These are phyloP conservation scores for Candida dajiaensis DNA, from an alignment of 805 yeast species.

Conservation along the genomic window DNA sequence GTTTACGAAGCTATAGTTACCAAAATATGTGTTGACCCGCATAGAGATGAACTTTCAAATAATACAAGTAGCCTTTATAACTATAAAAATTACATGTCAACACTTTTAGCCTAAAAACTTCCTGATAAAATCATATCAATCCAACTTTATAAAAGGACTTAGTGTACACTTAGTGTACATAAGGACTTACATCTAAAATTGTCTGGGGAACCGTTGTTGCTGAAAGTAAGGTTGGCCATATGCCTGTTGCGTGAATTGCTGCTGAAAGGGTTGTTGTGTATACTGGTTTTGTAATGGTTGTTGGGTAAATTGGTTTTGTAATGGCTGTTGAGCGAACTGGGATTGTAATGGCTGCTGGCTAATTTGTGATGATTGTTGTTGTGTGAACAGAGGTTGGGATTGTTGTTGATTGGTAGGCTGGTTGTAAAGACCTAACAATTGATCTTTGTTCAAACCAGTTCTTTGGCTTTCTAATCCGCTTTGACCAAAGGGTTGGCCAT, in stretches of 20 bases:
- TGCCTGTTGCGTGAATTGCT: slow-evolving; percentile 4
- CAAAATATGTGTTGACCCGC: too few species aligned
- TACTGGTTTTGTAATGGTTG: slow-evolving; percentile 4
- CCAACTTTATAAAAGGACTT: too few species aligned
- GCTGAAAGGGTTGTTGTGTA: slow-evolving; percentile 4
- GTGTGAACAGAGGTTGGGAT: slow-evolving; percentile 1
- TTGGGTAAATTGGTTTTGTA: slow-evolving; percentile 2
- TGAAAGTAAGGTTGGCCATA: slow-evolving; percentile 2
- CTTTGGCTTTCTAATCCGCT: slow-evolving; percentile 4
- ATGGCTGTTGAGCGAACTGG: slow-evolving; percentile 6
- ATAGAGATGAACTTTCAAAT: too few species aligned
- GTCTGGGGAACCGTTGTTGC: slow-evolving; percentile 4
- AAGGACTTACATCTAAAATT: not conserved
- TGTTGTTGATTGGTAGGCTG: slow-evolving; percentile 32
- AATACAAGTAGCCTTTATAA: too few species aligned
- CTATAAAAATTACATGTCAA: too few species aligned
- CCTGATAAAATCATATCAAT: not conserved
- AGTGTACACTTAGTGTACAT: not conserved
- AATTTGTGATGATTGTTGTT: too few species aligned
- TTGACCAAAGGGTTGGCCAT: slow-evolving; percentile 2
- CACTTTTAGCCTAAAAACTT: not conserved
- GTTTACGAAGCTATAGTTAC: not conserved
- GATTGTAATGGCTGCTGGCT: not conserved
- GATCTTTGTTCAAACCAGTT: slow-evolving; percentile 16
- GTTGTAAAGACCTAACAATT: slow-evolving; percentile 26